Evolutionary conservation across 257 asterid species (phyloP).

Genomic region (Capsicum rhomboideum): DNA sequence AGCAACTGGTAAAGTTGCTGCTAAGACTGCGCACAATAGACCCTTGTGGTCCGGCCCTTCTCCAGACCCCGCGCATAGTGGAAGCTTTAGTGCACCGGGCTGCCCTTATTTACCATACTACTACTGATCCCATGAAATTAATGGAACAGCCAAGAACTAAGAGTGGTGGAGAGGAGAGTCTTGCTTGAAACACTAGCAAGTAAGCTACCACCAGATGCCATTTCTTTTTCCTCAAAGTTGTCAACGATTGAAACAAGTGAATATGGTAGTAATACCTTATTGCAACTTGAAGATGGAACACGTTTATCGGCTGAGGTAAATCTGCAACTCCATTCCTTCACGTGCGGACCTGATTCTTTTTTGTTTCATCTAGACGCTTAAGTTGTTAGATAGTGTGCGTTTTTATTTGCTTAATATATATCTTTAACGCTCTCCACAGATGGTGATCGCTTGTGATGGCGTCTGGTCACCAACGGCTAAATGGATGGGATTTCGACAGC

Average conservation of each 20-base stretch:
- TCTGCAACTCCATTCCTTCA: neutral
- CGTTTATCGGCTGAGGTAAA: constrained; percentile 64
- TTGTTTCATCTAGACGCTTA: neutral
- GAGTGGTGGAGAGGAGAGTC: constrained; percentile 73
- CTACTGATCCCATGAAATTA: neutral
- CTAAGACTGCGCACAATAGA: no score
- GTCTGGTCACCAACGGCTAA: constrained; percentile 75
- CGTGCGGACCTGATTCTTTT: neutral
- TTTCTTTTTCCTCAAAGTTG: constrained; percentile 68
- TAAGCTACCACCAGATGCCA: constrained; percentile 48
- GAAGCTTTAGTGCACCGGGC: no score
- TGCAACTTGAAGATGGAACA: constrained; percentile 51
- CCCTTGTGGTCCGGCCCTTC: no score
- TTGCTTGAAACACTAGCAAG: constrained; percentile 66
- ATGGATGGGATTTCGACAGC: constrained; percentile 82
- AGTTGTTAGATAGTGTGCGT: neutral
- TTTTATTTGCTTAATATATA: neutral
- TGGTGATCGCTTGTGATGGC: constrained; percentile 86
- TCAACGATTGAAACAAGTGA: constrained; percentile 28
- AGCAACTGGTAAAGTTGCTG: no score
- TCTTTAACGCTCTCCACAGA: constrained; percentile 20
- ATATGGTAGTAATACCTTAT: constrained; percentile 28
- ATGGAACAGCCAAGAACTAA: constrained; percentile 76
- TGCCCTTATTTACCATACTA: neutral
- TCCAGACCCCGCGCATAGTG: no score